Base-by-base conservation (phyloP, 163 green algal genomes). In the Chlorella variabilis region DNA sequence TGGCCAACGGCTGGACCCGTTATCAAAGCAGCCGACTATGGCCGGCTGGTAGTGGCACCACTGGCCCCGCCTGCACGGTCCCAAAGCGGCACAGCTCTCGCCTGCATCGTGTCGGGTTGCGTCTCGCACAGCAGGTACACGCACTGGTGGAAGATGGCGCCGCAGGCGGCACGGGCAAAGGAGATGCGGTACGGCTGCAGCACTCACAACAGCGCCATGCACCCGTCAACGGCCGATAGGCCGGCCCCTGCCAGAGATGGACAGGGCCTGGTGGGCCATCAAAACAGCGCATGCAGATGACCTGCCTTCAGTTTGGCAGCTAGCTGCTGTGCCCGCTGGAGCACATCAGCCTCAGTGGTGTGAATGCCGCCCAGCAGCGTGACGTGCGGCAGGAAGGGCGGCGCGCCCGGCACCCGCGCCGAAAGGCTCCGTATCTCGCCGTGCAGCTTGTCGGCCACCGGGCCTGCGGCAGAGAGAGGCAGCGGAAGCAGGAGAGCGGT, bases 141-240 rank as follows among this genome's bases (percentile, higher is more conserved):
- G 66, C 89, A 93, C 48, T 93, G 89, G 48, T 89, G 82, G 74
- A 87, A 93, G 1, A 87, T 85, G 33, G 58, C 54, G n/a, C 89
- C 89, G 45, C 38, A 80, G 3, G 23, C n/a, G 1, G 87, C 70
- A 4, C 75, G 13, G 21, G 83, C 75, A 62, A 93, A 86, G 1
- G 36, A 27, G n/a, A 91, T 85, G 13, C 49, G 54, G 73, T 90
- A 89, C 0, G 78, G 78, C 78, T 89, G 80, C 68, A 81, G n/a
- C n/a, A n/a, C n/a, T n/a, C n/a, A n/a, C n/a, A n/a, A n/a, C n/a
- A n/a, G n/a, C n/a, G n/a, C n/a, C n/a, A n/a, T n/a, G n/a, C n/a
- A n/a, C n/a, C n/a, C n/a, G n/a, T n/a, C n/a, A n/a, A n/a, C n/a
- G n/a, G n/a, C n/a, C n/a, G n/a, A n/a, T n/a, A n/a, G n/a, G n/a